Evolutionary conservation across 2,329 filamentous ascomycete species (phyloP).

Genomic region (Fusarium sororula): DNA sequence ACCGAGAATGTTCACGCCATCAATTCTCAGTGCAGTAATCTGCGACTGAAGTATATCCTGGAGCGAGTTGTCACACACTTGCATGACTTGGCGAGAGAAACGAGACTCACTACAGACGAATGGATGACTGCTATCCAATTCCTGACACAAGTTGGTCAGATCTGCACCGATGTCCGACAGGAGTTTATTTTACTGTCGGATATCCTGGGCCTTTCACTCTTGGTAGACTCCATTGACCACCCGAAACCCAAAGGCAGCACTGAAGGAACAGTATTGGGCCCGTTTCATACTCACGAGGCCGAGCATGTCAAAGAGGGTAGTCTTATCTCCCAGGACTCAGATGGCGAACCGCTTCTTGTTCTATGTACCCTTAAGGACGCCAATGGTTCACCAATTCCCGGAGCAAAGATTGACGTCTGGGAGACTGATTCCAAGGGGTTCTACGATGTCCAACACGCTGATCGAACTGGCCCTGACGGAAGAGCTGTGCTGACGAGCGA

Average conservation of each 20-base stretch:
- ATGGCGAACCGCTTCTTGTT: constrained; percentile 73
- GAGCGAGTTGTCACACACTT: constrained; percentile 76
- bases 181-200: constrained; percentile 83
- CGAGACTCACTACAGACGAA: constrained; percentile 74
- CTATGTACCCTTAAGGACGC: constrained; percentile 73
- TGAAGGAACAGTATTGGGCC: constrained; percentile 80
- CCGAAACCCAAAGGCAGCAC: constrained; percentile 74
- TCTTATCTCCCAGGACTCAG: constrained; percentile 69
- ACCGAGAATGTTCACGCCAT: constrained; percentile 75
- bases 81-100: constrained; percentile 81
- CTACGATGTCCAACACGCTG: constrained; percentile 79
- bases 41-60: constrained; percentile 72
- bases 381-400: constrained; percentile 65
- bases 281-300: constrained; percentile 82
- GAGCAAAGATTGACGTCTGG: constrained; percentile 79
- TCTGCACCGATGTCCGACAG: constrained; percentile 73
- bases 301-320: constrained; percentile 60
- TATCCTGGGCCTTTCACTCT: constrained; percentile 75
- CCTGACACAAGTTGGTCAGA: constrained; percentile 74
- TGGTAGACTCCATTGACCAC: constrained; percentile 81
- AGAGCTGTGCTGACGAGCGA: constrained; percentile 44
- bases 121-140: constrained; percentile 78
- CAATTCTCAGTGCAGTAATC: constrained; percentile 71
- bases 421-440: constrained; percentile 78
- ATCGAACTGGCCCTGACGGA: constrained; percentile 54